phyloP scores from a whole-genome alignment of 1,139 yeast species.

The Torulaspora pretoriensis region DNA sequence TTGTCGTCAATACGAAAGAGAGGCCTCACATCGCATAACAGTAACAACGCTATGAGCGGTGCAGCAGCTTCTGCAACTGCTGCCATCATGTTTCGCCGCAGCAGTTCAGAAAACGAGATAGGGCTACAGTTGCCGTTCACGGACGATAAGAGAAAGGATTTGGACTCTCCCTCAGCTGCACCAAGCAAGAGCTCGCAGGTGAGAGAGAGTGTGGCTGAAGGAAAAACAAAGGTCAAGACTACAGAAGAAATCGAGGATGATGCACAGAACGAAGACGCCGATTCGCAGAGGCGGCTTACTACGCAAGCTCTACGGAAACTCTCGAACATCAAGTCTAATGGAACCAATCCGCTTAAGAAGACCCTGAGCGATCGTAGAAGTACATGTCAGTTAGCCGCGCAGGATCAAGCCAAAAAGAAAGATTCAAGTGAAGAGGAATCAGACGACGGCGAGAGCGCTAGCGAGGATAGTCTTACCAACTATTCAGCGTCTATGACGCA shows the following conservation, averaged over 20 bases:
- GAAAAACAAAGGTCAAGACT: conserved; percentile 2
- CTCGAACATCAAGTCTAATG: conserved; percentile 29
- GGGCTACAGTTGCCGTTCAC: conserved; percentile 31
- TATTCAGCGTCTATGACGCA: conserved; percentile 18
- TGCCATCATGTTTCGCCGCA: conserved; percentile 8
- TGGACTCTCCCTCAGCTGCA: conserved; percentile 6
- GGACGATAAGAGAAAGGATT: conserved; percentile 20
- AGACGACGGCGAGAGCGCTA: conserved; percentile 2
- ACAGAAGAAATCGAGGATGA: conserved; percentile 24
- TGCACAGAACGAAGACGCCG: conserved; percentile 34
- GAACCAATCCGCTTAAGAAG: conserved; percentile 1
- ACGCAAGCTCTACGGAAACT: conserved; percentile 40
- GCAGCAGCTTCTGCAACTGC: conserved; percentile 8
- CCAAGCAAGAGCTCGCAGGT: conserved; percentile 8
- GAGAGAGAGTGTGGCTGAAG: conserved; percentile 10
- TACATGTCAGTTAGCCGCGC: background rate
- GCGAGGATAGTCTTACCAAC: conserved; percentile 7
- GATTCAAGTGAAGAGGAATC: conserved; percentile 4
- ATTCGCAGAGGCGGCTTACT: conserved; percentile 37
- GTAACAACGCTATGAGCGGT: conserved; percentile 3
- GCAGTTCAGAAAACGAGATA: conserved; percentile 26
- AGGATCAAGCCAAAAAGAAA: conserved; percentile 1
- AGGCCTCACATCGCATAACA: conserved; percentile 13
- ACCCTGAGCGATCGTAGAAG: background rate
- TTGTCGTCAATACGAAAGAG: conserved; percentile 28